phyloP scores from a whole-genome alignment of 352 stramenopile species.

The Phytophthora quininea region DNA sequence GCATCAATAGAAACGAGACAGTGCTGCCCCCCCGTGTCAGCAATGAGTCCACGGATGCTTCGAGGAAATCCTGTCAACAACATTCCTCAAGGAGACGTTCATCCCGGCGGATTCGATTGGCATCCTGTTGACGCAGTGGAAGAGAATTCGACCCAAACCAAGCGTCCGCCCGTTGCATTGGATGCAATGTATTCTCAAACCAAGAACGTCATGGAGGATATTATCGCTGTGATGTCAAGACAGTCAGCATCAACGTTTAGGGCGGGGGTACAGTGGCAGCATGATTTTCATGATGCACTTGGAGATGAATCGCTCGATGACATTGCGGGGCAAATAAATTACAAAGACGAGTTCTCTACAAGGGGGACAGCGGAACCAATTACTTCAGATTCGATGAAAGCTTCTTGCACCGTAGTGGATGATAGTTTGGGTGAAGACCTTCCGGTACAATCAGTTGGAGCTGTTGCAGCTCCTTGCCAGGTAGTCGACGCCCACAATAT shows the following conservation, averaged over 20 bases:
- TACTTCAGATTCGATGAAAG: background rate
- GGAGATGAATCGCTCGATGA: constrained; percentile 2
- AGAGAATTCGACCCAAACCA: background rate
- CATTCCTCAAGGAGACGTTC: background rate
- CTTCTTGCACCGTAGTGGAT: background rate
- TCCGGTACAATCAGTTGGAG: no score
- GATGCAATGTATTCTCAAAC: constrained; percentile 10
- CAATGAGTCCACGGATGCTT: background rate
- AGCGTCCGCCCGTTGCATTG: background rate
- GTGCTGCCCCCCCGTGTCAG: background rate
- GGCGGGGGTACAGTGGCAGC: constrained; percentile 4
- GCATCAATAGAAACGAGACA: background rate
- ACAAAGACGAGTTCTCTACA: background rate
- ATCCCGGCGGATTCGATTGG: background rate
- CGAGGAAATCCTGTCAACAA: background rate
- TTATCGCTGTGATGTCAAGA: constrained; percentile 11
- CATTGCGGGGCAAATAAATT: background rate
- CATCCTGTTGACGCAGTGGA: background rate
- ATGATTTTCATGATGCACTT: constrained; percentile 7
- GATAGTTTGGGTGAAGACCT: no score
- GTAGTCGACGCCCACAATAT: no score
- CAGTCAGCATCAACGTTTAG: constrained; percentile 7
- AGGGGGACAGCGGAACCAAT: background rate
- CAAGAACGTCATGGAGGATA: constrained; percentile 12
- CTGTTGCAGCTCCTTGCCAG: no score